Conservation (phyloP, 2,329 filamentous ascomycete species). For the Aspergillus fischeri region DNA sequence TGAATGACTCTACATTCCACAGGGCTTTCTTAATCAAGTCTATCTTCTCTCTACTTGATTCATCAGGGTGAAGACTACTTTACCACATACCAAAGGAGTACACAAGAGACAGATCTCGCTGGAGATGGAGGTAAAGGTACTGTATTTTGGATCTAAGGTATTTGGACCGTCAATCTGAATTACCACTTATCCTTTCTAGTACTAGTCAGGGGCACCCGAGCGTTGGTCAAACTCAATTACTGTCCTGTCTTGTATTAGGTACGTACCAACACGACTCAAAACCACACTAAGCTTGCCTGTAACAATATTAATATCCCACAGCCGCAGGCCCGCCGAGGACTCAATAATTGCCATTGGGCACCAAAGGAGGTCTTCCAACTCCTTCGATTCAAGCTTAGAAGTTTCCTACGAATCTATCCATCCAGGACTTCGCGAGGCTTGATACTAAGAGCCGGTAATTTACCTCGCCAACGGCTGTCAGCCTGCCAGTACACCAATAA, state of each 20-base stretch:
- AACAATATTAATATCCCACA: not conserved
- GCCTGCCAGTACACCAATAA: not conserved
- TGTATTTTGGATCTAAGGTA: no score
- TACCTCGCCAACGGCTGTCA: not conserved
- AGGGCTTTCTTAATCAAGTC: not conserved
- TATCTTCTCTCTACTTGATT: not conserved
- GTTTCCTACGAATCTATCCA: not conserved
- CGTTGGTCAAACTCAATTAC: not conserved
- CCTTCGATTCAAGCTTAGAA: not conserved
- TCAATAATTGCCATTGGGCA: not conserved
- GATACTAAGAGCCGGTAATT: not conserved
- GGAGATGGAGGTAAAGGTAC: not conserved
- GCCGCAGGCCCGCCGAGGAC: not conserved
- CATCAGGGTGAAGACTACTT: not conserved
- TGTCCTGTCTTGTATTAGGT: not conserved
- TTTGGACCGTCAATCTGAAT: not conserved
- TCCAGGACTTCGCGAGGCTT: not conserved
- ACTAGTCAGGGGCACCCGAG: conserved; percentile 15
- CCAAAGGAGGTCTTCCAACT: not conserved
- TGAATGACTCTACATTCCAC: not conserved
- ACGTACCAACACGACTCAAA: not conserved
- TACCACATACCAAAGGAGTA: not conserved
- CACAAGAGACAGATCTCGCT: not conserved
- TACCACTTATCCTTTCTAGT: not conserved
- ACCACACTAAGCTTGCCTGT: not conserved